Evolutionary conservation across 1,284 basidiomycete genomes (phyloP), one percentile per base, ranked within the genome.

Genomic region (Ceratobasidium sp.): DNA sequence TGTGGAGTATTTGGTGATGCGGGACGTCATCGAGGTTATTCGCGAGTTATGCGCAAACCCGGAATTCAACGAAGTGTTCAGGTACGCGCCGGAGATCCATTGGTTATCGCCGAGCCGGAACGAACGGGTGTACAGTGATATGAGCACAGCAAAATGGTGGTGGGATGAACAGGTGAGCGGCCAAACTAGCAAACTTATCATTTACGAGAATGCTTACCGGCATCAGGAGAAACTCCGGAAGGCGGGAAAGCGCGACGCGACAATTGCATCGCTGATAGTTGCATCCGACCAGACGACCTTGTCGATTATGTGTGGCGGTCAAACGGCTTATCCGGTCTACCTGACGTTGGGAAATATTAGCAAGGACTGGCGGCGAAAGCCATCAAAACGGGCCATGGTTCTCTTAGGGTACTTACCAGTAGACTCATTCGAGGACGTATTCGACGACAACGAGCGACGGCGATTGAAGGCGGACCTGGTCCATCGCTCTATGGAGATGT

Each of bases 391-490:
- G 10, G 56, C 61, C 48, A 73, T 70, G 40, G 13, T 78, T 0
- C 42, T 79, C 7, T 40, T 78, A 3, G 70, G 78, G 10, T 77
- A 78, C 56, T 57, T 78, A 50, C 78, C 78, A 12, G 69, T 79
- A 15, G 69, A 71, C 3, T 20, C n/a, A 42, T 71, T 71, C n/a
- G 57, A 71, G 56, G 69, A 71, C 26, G 44, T 71, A n/a, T 9
- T 20, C 15, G 57, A 71, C 23, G 56, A 61, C 20, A 38, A 71
- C 46, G 42, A 62, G 44, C 38, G 69, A 10, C 26, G 23, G 59
- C 56, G 42, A 3, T 26, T 62, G 23, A 73, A 73, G 70, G 44
- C n/a, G 2, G 23, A 73, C 5, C 57, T 62, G n/a, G 42, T 73
- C 28, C 70, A 73, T 42, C 44, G 44, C 10, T n/a, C 70, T 5